Percentiles rank a stretch among this genome's conserved stretches.
phyloP scores from a whole-genome alignment of 768 basidiomycete species.

The Amylocystis lapponica region DNA sequence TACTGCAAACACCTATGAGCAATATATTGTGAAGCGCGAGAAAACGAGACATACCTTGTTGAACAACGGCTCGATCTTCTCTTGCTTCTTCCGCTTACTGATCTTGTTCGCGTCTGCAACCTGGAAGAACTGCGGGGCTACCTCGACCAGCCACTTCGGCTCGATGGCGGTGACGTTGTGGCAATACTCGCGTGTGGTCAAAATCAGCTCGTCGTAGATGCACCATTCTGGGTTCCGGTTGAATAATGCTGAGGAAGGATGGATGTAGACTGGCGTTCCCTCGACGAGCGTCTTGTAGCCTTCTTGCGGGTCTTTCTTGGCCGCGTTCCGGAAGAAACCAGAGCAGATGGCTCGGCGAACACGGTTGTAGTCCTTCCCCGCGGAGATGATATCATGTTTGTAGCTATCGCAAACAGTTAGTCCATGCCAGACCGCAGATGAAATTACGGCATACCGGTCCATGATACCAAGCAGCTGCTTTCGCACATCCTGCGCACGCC shows the following conservation, averaged over 20 bases:
- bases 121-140: conserved; percentile 98
- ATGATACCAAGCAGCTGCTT: conserved; percentile 98
- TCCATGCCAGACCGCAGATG: conserved; percentile 10
- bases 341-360: conserved; percentile 95
- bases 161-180: conserved; percentile 93
- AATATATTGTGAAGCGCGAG: background rate
- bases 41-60: conserved; percentile 55
- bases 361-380: conserved; percentile 87
- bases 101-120: conserved; percentile 98
- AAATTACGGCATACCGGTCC: conserved; percentile 66
- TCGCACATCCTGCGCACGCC: conserved; percentile 93
- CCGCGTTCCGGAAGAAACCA: conserved; percentile 96
- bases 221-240: conserved; percentile 96
- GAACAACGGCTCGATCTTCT: conserved; percentile 94
- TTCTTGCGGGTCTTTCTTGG: conserved; percentile 97
- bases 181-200: conserved; percentile 95
- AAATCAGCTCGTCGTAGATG: conserved; percentile 91
- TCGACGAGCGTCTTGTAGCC: conserved; percentile 98
- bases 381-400: conserved; percentile 93
- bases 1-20: conserved; percentile 34
- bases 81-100: conserved; percentile 91
- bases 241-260: conserved; percentile 95
- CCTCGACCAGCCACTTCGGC: conserved; percentile 97
- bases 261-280: conserved; percentile 98
- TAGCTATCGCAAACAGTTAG: conserved; percentile 45